Evolutionary conservation across 176 grass and related monocot species (phyloP), one percentile per base, ranked within the genome.

Genomic region (Ensete ventricosum): DNA sequence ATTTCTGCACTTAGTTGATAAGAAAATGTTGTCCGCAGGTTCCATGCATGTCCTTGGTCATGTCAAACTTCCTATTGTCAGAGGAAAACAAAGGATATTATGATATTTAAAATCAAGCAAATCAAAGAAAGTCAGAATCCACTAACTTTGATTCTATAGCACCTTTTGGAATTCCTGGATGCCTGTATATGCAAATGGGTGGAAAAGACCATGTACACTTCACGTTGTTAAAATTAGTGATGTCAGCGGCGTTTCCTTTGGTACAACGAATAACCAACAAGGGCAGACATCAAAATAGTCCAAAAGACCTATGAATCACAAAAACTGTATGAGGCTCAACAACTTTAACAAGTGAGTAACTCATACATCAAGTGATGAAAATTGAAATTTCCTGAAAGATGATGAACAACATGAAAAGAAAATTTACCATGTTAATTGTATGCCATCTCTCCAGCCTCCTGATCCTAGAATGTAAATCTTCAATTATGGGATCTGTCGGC

Each of bases 381-480:
- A 67, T 73, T 14, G 20, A 71, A 59, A 72, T 8, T 34, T 8
- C 50, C 52, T 63, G 10, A 78, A 21, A 70, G 9, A 57, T 75
- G 12, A 22, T 14, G 11, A 50, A 74, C 14, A 51, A 22, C 76
- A 80, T 20, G 62, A 64, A 65, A 4, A 77, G 4, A 76, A 58
- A 52, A 73, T 58, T 86, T 81, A 93, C 94, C 90, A 93, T 84
- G 62, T 98, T 98, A 77, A 98, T 84, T 20, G 94, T 91, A 84
- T 98, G 93, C 90, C 94, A 93, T 84, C 88, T 85, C 82, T 98
- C 94, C 74, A 98, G 88, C 84, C 77, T 91, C 86, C 81, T 93
- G 76, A 98, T 87, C 73, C 94, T 98, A 53, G 78, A 91, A 79
- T 98, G 88, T 79, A 98, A 63, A 89, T 98, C 94, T 87, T 91